Evolutionary conservation across 2,329 filamentous ascomycete species (phyloP), one percentile per base, ranked within the genome.

Genomic region (Colletotrichum euphorbiae): DNA sequence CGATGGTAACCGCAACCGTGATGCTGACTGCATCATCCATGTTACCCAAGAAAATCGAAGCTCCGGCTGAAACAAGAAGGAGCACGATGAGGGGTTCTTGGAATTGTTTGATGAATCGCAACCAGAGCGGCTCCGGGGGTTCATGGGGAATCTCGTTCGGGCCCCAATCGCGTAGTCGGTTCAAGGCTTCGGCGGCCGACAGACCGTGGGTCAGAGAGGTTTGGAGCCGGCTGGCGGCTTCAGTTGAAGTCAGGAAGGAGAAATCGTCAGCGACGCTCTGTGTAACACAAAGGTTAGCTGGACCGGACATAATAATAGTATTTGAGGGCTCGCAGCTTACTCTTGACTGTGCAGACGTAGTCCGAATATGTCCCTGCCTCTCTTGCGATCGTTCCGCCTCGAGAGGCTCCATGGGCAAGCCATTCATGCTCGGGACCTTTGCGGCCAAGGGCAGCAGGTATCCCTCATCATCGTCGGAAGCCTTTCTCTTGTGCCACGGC

Each of bases 1-100:
- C 96, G 73, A 99, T 99, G 28, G 94, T 97, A 21, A 99, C 96
- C 2, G 96, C 96, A 36, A 97, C 90, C 0, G 95, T 92, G 75
- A 99, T 99, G 79, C 95, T 98, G 74, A 99, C 82, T 6, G 95
- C 95, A 81, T 99, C 97, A 74, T 98, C 95, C 76, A 91, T 90
- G 76, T 99, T 99, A 58, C 94, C 94, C 79, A 99, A 91, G 48
- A 98, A 80, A 55, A 98, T 88, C 0, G 95, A 98, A 43, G 97
- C 91, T 17, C 87, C 91, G 0, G 96, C 95, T 3, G 96, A 98
- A 6, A 89, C 92, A 21, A 99, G 87, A 15, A 99, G 86, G n/a
- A 99, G 86, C 21, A 98, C 80, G 71, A 99, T 99, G 62, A 99
- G 83, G 0, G 96, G 95, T 77, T 99, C 96, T 76, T 97, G 94